Base-by-base conservation (phyloP, 108 stramenopile genomes). In the Skeletonema marinoi region DNA sequence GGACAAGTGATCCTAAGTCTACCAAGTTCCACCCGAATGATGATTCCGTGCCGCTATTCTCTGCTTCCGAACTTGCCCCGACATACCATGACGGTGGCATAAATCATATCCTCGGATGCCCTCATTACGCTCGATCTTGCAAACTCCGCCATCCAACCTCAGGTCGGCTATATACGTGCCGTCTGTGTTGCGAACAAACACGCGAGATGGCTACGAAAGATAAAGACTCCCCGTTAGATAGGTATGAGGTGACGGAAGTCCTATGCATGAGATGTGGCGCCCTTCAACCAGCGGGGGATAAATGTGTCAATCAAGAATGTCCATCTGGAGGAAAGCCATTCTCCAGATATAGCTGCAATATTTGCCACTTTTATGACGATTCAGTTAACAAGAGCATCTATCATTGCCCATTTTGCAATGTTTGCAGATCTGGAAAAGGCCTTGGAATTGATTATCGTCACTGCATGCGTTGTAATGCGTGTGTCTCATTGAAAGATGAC, bases 381-480 rank as follows among this genome's bases (percentile, higher is more conserved):
- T 75, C 85, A 0, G 80, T 89, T 1, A 68, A 82, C 41, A 82
- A 89, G 48, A 62, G 83, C 11, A 91, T 96, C 12, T 98, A 96
- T 70, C 98, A 98, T 75, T 98, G 98, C 75, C 98, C 96, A 4
- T 98, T 85, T 82, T 97, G 98, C 85, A 98, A 98, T 70, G 92
- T 96, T 0, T 98, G 98, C 69, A 84, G 97, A 58, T 81, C 89
- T 54, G 98, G 98, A 9, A 75, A 87, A 60, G 97, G 98, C 17
- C 86, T 98, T 14, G 97, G 97, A 5, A 90, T 96, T 44, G 98
- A 98, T 69, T 98, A 88, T 84, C 89, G 93, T 32, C 98, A 98
- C 74, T 98, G 98, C 86, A 98, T 98, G 98, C 89, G 92, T 11
- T 98, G 98, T 85, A 98, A 98, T 87, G 96, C 97, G 10, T 98